Evolutionary conservation across 306 rosid species (phyloP), one percentile per base, ranked within the genome.

Genomic region (Glycine latifolia): DNA sequence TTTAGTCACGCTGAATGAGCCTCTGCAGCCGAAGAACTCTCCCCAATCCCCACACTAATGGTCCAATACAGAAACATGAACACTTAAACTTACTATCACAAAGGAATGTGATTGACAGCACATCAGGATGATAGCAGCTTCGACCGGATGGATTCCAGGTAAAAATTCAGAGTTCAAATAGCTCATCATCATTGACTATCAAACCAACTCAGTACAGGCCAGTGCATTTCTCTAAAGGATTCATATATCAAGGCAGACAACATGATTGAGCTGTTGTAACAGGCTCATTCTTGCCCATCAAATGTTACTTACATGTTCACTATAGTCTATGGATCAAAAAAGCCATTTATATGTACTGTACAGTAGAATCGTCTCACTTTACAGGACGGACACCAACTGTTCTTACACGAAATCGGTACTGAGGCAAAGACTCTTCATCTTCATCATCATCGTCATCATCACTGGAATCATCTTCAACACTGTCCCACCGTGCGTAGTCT

Each of bases 391-490:
- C 91, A 54, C 98, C 98, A 17, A 92, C 53, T 0, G 96, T 95
- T 87, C 80, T 91, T 3, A 95, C 92, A 75, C 96, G 98, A 82
- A 91, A 92, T 13, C 91, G 87, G 75, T 84, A 95, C 73, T 91
- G 97, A 35, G 97, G 98, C 67, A 82, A 79, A 67, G 90, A 89
- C 16, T 91, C 97, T 35, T 92, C 92, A 3, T 89, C 97, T 2
- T 95, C 92, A 10, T 37, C 41, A 1, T 26, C 90, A 0, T 88
- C 89, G 0, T 89, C 92, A 8, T 87, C 98, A 76, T 95, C 99
- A n/a, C 99, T 93, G 39, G 99, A 91, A 90, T 87, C 94, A 77
- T 93, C 98, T 76, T 95, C 97, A 49, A 95, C 97, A 68, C 87
- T 86, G 73, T 95, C 96, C 99, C 99, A 95, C 74, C 98, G 89